Conservation (phyloP, 176 grass and related monocot species). For the Carex myosuroides region DNA sequence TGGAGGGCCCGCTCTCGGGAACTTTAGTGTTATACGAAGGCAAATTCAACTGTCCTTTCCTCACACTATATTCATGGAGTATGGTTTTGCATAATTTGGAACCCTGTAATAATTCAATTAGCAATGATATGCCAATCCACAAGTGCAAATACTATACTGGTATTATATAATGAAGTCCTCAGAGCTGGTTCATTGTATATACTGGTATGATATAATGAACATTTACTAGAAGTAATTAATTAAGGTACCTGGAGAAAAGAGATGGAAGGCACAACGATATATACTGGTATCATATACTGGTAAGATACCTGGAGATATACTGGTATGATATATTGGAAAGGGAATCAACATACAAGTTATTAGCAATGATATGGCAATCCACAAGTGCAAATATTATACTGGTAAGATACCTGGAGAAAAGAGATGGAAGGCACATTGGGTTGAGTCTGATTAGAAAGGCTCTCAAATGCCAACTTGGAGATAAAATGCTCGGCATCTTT, state of each 20-base stretch:
- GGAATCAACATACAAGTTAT: background rate
- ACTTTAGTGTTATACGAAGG: background rate
- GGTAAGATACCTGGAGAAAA: slow-evolving; percentile 28
- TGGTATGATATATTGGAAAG: background rate
- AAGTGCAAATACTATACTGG: background rate
- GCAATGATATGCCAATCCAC: background rate
- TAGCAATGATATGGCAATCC: background rate
- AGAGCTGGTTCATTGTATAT: no score
- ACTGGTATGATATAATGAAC: no score
- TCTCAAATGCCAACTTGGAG: no score
- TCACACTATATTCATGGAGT: background rate
- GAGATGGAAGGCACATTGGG: background rate
- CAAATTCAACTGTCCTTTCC: background rate
- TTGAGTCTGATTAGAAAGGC: background rate
- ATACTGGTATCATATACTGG: no score
- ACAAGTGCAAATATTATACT: background rate
- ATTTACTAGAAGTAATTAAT: background rate
- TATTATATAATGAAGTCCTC: no score
- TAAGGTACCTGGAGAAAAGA: no score
- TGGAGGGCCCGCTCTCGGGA: background rate
- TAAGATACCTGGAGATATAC: no score
- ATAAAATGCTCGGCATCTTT: no score
- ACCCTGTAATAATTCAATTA: background rate
- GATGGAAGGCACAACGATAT: no score
- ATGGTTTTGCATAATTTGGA: slow-evolving; percentile 4